Conservation (phyloP, 1,284 basidiomycete species). For the Malassezia equina region DNA sequence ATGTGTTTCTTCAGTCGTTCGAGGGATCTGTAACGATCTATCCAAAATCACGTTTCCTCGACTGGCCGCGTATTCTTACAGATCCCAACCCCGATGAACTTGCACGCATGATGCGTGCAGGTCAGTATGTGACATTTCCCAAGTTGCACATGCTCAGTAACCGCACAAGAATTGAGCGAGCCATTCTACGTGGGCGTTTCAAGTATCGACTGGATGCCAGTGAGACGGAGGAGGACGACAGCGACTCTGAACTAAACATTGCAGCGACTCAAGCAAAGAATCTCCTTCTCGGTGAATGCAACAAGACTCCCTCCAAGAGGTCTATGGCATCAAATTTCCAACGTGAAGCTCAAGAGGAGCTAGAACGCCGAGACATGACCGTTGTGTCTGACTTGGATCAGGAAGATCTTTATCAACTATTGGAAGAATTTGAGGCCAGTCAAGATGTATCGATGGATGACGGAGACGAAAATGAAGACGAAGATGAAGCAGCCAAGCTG, state of each 20-base stretch:
- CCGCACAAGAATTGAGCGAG: conserved; percentile 36
- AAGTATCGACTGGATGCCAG: neutral
- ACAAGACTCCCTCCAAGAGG: neutral
- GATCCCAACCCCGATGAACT: conserved; percentile 41
- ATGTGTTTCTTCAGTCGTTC: conserved; percentile 42
- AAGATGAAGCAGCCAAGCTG: neutral
- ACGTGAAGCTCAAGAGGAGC: neutral
- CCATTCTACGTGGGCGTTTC: conserved; percentile 27
- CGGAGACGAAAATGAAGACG: neutral
- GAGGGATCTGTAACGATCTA: conserved; percentile 43
- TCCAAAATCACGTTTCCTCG: conserved; percentile 37
- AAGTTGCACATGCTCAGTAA: conserved; percentile 47
- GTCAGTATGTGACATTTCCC: conserved; percentile 38
- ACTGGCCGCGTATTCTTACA: conserved; percentile 40
- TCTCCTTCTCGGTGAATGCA: neutral
- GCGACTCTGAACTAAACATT: neutral
- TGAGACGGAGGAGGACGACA: neutral
- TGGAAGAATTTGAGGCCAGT: neutral
- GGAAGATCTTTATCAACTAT: neutral
- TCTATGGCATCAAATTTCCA: neutral
- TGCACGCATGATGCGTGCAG: conserved; percentile 32
- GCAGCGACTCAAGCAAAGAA: neutral
- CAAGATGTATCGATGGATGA: neutral
- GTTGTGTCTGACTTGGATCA: neutral
- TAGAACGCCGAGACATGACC: neutral